Base-by-base conservation (phyloP, 306 rosid species). In the Benincasa hispida region DNA sequence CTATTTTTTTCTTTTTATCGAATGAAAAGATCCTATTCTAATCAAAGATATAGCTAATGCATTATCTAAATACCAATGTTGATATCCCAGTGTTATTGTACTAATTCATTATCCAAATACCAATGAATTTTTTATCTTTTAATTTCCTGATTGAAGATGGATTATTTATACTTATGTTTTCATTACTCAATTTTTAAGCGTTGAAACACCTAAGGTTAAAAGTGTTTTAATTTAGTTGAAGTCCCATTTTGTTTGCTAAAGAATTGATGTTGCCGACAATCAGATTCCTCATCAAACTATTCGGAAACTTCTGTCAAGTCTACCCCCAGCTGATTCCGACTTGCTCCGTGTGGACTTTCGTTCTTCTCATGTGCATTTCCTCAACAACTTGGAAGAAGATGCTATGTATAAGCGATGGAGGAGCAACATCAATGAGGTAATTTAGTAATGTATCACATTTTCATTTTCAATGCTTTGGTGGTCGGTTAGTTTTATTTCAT, bases 361-460 rank as follows among this genome's bases (percentile, higher is more conserved):
- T 67, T 89, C 95, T 72, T 77, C 80, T 77, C 92, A 86, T 81
- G 99, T 92, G 77, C 90, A 94, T 81, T 92, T 87, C 86, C 89
- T 94, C 78, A 94, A 94, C 87, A 88, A 94, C 75, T 82, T 94
- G 90, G 99, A 94, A 87, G 96, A 92, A 88, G 99, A 94, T 86
- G 90, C 85, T 32, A 94, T 84, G 88, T 94, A 94, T 81, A 87
- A 77, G 79, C 83, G 87, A 75, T 94, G 99, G 99, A 81, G 99
- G 87, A 86, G 67, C 85, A 90, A 92, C 83, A 66, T 94, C 74
- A 89, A 94, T 56, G 97, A 94, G 96, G 97, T 89, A 48, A 63
- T 65, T 79, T 32, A 70, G 3, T 85, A 51, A 24, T 4, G 10
- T 59, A 17, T 74, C 17, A 22, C 37, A 11, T 17, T 57, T 54